phyloP scores from a whole-genome alignment of 805 yeast genomes.

The Candida multigemmis region DNA sequence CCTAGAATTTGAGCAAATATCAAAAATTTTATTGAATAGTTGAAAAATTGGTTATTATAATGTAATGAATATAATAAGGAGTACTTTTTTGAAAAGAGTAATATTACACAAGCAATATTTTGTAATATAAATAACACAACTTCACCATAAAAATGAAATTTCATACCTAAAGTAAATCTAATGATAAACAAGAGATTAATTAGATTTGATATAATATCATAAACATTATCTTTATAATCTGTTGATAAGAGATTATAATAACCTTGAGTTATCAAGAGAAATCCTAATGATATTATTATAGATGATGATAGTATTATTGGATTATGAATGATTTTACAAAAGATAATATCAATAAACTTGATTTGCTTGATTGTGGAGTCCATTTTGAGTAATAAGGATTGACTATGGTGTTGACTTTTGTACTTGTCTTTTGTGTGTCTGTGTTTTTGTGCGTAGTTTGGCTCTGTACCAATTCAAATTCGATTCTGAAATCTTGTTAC shows the following conservation, averaged over 20 bases:
- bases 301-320: constrained; percentile 10
- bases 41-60: not conserved
- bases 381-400: no score
- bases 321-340: constrained; percentile 11
- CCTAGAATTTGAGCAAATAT: constrained; percentile 6
- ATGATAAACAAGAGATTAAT: constrained; percentile 19
- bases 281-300: constrained; percentile 2
- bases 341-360: constrained; percentile 8
- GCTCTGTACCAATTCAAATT: no score
- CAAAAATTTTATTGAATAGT: constrained; percentile 1
- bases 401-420: no score
- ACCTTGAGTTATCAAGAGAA: not conserved
- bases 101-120: constrained; percentile 7
- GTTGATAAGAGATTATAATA: no score
- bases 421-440: no score
- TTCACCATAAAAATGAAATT: constrained; percentile 9
- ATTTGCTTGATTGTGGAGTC: constrained; percentile 7
- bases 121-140: constrained; percentile 11
- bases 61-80: not conserved
- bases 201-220: constrained; percentile 14
- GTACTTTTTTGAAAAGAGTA: not conserved
- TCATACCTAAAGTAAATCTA: constrained; percentile 11
- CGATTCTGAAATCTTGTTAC: no score
- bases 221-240: no score
- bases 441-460: no score